phyloP scores from a whole-genome alignment of 2,329 filamentous ascomycete species.

The Phoma sp. region DNA sequence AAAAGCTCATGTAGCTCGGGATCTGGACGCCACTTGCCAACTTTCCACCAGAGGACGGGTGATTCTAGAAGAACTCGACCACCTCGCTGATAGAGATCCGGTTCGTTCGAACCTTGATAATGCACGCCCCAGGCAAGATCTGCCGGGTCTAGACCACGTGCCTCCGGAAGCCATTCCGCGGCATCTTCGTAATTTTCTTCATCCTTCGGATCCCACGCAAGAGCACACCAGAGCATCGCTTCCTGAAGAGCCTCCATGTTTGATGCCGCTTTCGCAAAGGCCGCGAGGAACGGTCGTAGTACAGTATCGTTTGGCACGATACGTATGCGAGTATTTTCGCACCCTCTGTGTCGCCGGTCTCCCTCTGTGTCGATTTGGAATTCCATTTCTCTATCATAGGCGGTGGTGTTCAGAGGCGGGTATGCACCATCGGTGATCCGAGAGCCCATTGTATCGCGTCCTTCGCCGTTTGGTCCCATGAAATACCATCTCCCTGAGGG shows the following conservation, averaged over 20 bases:
- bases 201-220: conserved; percentile 9
- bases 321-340: background rate
- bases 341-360: background rate
- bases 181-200: background rate
- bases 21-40: conserved; percentile 15
- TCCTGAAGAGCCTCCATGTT: conserved; percentile 19
- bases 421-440: conserved; percentile 9
- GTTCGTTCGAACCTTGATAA: background rate
- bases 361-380: background rate
- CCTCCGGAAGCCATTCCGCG: background rate
- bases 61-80: background rate
- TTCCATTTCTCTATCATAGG: background rate
- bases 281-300: conserved; percentile 16
- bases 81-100: background rate
- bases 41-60: conserved; percentile 12
- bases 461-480: conserved; percentile 21
- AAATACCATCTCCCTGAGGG: conserved; percentile 28
- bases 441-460: background rate
- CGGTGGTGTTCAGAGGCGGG: conserved; percentile 14
- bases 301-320: conserved; percentile 16
- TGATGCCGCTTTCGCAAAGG: conserved; percentile 24
- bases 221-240: conserved; percentile 14
- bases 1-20: conserved; percentile 13
- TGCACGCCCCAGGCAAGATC: conserved; percentile 11
- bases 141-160: background rate